Base-by-base conservation (phyloP, 148 eudicot genomes). In the Vaccinium darrowii region DNA sequence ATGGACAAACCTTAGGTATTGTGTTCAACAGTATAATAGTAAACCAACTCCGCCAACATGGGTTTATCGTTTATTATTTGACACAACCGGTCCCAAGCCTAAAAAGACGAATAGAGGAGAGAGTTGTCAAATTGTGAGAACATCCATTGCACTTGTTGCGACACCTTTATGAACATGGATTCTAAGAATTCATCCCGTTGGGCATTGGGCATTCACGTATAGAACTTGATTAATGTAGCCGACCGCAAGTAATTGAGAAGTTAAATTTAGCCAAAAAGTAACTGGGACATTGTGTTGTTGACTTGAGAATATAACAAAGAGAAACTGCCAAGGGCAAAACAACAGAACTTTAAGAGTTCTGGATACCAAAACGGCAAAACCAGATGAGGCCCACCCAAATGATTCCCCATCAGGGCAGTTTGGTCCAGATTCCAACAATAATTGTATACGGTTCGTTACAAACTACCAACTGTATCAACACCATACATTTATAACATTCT, bases 391-490 rank as follows among this genome's bases (percentile, higher is more conserved):
- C 90, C 90, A 86, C 82, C 58, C 53, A 56, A 71, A 72, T 80
- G 85, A 76, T 82, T 86, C 85, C 85, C 53, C 7, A 81, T 86
- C 84, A 65, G 33, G 82, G 82, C 76, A 83, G 87, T 88, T 88
- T 85, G 67, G 84, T 43, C 27, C 60, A 83, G 78, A 57, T 80
- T 85, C 85, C 86, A 86, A 86, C 87, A 91, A 84, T 79, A 86
- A 87, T 87, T 84, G 76, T 27, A 79, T 82, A 79, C 74, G 63
- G 86, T 82, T 84, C 81, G 84, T 47, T 62, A 76, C 79, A 87
- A 85, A 87, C 84, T 78, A 84, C 71, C 87, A 87, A 57, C 58
- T 86, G 72, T 79, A 78, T n/a, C 77, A 25, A 12, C 4, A 36
- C 2, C 71, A 82, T 57, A 65, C 72, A 84, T 83, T 52, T 4